Evolutionary conservation across 2,329 filamentous ascomycete species (phyloP), one percentile per base, ranked within the genome.

Genomic region (Zymoseptoria brevis): DNA sequence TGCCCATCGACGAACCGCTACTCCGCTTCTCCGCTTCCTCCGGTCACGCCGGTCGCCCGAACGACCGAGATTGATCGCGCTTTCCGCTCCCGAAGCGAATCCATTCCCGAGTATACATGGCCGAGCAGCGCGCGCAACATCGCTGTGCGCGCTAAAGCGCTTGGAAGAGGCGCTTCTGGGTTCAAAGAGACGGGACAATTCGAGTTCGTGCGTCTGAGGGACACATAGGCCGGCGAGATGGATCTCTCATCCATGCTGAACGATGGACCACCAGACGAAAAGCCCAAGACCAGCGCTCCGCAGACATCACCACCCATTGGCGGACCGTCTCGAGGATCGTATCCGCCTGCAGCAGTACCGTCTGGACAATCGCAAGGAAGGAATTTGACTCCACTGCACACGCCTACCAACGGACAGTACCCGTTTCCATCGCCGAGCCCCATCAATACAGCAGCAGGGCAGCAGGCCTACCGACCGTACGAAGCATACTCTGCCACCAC

Each of bases 171-270:
- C 35, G 35, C 35, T n/a, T 45, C 9, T 45, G 35, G 35, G 16
- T n/a, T 6, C 3, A 45, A 45, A 45, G 35, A 45, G 35, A 45
- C 35, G 35, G 35, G 35, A 45, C 16, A 13, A 45, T 45, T 16
- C 35, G 35, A 5, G 4, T n/a, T n/a, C 7, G 35, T 16, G 16
- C 6, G 16, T 45, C 16, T 2, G 35, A n/a, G 16, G 35, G 35
- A 45, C 13, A n/a, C n/a, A 45, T 16, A 52, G 41, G 11, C 16
- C 52, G 30, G 54, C 55, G 58, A 54, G 22, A 73, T 73, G 71
- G 68, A 73, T 62, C 64, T 73, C 57, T 60, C 60, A 11, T 59
- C 66, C 24, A 67, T 73, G 63, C 64, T 73, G 57, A 72, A 72
- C 57, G 67, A 71, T 57, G 62, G 66, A 19, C 58, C 62, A 8